phyloP scores from a whole-genome alignment of 2,329 filamentous ascomycete species.

The Aspergillus ochraceus region DNA sequence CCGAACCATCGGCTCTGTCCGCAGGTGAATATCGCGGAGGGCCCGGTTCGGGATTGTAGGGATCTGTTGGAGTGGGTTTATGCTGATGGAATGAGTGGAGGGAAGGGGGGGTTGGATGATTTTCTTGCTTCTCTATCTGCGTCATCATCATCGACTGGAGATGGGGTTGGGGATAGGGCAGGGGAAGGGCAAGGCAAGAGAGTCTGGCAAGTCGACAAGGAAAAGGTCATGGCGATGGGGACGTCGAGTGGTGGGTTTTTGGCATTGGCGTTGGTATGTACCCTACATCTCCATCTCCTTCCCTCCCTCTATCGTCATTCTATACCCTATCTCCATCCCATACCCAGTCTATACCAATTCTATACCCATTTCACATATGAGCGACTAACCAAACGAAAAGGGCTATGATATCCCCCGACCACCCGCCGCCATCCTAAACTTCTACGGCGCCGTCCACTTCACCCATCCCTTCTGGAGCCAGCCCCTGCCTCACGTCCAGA shows the following conservation, averaged over 20 bases:
- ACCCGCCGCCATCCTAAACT: conserved; percentile 41
- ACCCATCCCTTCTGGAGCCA: conserved; percentile 38
- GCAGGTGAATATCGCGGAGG: conserved; percentile 47
- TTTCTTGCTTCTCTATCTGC: conserved; percentile 9
- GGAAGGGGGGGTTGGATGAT: not conserved
- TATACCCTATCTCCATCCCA: too few species aligned
- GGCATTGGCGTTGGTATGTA: conserved; percentile 42
- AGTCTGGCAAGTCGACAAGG: conserved; percentile 19
- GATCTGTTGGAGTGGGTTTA: conserved; percentile 48
- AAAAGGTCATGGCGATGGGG: conserved; percentile 46
- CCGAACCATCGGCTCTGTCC: conserved; percentile 45
- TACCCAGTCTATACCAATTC: too few species aligned
- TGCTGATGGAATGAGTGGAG: conserved; percentile 32
- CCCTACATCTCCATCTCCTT: too few species aligned
- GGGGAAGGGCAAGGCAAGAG: too few species aligned
- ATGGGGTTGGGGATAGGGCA: conserved; percentile 1
- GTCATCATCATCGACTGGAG: not conserved
- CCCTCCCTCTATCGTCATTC: too few species aligned
- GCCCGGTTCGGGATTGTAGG: conserved; percentile 48
- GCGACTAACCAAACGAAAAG: conserved; percentile 17
- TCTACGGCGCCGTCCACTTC: conserved; percentile 47
- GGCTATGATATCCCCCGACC: conserved; percentile 39
- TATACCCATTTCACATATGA: too few species aligned
- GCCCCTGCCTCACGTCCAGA: conserved; percentile 30
- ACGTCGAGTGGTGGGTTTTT: conserved; percentile 52